These are phyloP conservation scores for Huntiella savannae DNA, from an alignment of 2,329 filamentous ascomycete species.

Conservation along the genomic window DNA sequence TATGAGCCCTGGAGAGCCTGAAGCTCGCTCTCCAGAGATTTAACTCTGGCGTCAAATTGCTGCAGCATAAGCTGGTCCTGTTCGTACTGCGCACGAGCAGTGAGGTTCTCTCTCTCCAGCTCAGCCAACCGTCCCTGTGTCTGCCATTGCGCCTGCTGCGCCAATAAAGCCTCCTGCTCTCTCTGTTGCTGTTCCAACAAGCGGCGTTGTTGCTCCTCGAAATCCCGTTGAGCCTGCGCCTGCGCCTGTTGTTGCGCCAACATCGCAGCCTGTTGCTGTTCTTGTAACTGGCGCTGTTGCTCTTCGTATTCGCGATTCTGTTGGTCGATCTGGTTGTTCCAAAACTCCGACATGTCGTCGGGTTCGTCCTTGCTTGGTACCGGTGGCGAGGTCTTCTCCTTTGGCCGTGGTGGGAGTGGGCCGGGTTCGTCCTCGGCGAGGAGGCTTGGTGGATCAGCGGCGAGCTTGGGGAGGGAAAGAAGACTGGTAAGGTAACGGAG, in stretches of 20 bases:
- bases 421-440: conserved; percentile 68
- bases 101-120: conserved; percentile 84
- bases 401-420: conserved; percentile 66
- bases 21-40: conserved; percentile 77
- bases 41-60: conserved; percentile 89
- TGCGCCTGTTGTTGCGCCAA: conserved; percentile 66
- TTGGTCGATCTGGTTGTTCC: conserved; percentile 78
- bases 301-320: conserved; percentile 92
- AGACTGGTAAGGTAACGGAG: conserved; percentile 88
- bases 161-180: conserved; percentile 75
- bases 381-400: conserved; percentile 47
- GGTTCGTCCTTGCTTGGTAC: conserved; percentile 51
- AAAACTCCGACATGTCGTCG: conserved; percentile 92
- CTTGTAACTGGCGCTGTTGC: conserved; percentile 73
- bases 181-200: conserved; percentile 77
- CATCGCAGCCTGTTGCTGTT: conserved; percentile 68
- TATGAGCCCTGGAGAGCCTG: conserved; percentile 64
- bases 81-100: conserved; percentile 86
- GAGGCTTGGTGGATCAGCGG: conserved; percentile 81
- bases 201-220: conserved; percentile 80
- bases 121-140: conserved; percentile 93
- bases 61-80: conserved; percentile 93
- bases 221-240: conserved; percentile 77
- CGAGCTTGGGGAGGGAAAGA: conserved; percentile 88
- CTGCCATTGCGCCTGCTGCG: conserved; percentile 80